phyloP scores from a whole-genome alignment of 2,329 filamentous ascomycete species.

The Aspergillus vadensis region DNA sequence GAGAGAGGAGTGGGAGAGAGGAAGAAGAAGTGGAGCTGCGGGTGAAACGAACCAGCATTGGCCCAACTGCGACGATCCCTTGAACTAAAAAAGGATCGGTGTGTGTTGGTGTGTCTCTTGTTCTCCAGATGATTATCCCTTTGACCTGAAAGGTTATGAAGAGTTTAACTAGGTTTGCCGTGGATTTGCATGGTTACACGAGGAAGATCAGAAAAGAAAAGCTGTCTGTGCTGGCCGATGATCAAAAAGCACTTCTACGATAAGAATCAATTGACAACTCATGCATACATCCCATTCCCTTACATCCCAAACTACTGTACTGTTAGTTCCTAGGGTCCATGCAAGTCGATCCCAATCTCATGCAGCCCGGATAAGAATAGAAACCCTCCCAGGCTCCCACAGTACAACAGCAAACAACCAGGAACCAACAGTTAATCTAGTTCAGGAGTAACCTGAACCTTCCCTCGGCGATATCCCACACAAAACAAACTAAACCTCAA shows the following conservation, averaged over 20 bases:
- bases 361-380: background rate
- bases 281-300: no score
- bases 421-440: background rate
- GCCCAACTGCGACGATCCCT: background rate
- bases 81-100: background rate
- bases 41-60: conserved; percentile 8
- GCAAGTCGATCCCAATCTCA: background rate
- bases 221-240: no score
- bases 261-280: no score
- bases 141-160: no score
- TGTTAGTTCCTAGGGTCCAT: no score
- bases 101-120: no score
- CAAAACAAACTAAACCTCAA: background rate
- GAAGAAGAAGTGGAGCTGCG: background rate
- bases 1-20: background rate
- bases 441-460: background rate
- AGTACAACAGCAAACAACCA: background rate
- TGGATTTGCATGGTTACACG: no score
- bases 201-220: no score
- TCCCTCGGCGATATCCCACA: background rate
- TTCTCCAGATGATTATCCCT: no score
- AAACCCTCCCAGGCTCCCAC: background rate
- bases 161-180: no score
- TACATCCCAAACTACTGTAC: no score
- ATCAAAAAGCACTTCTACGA: no score